These are phyloP conservation scores for Aegle marmelos DNA, from an alignment of 345 rosid species.

Conservation along the genomic window DNA sequence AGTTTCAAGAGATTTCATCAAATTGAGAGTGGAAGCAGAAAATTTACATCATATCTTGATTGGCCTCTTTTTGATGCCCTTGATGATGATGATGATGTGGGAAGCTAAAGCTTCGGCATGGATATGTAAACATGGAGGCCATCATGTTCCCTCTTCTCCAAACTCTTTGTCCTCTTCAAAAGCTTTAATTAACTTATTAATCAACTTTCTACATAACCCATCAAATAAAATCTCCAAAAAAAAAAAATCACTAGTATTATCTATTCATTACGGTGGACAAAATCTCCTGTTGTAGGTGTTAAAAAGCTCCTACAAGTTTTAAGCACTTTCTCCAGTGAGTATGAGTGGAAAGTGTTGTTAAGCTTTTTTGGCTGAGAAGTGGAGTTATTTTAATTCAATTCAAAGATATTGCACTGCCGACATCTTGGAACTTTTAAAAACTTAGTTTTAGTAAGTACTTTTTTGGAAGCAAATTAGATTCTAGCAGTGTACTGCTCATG, in stretches of 20 bases:
- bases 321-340: slow-evolving; percentile 19
- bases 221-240: background rate
- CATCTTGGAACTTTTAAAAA: slow-evolving; percentile 45
- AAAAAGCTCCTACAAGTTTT: slow-evolving; percentile 18
- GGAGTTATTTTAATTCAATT: background rate
- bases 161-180: slow-evolving; percentile 50
- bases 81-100: slow-evolving; percentile 13
- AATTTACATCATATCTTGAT: slow-evolving; percentile 32
- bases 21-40: slow-evolving; percentile 11
- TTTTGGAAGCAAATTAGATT: slow-evolving; percentile 31
- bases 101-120: slow-evolving; percentile 39
- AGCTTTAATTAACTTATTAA: slow-evolving; percentile 16
- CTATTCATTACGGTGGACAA: slow-evolving; percentile 4
- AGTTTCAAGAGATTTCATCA: slow-evolving; percentile 20
- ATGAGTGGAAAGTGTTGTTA: background rate
- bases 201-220: background rate
- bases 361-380: background rate
- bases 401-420: slow-evolving; percentile 17
- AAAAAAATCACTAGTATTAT: background rate
- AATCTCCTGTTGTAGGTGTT: slow-evolving; percentile 13
- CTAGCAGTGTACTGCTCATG: slow-evolving; percentile 32
- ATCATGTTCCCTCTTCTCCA: slow-evolving; percentile 73
- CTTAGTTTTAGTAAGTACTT: slow-evolving; percentile 13
- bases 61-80: slow-evolving; percentile 17
- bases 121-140: slow-evolving; percentile 60